These are phyloP conservation scores for Bipolaris bicolor DNA, from an alignment of 2,329 filamentous ascomycete genomes.

Conservation along the genomic window DNA sequence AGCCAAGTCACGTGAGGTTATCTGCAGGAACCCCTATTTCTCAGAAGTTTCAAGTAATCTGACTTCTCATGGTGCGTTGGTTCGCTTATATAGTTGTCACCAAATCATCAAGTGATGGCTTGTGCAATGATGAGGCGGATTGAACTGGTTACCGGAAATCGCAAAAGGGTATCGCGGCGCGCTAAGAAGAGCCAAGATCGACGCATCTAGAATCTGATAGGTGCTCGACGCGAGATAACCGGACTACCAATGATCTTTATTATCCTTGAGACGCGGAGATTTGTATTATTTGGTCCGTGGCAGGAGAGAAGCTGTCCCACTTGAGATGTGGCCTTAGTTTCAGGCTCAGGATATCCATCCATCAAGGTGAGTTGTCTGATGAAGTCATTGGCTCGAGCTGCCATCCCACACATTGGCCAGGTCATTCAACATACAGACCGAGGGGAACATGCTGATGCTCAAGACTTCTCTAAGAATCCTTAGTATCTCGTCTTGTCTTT, in stretches of 20 bases:
- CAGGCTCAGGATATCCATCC: neutral
- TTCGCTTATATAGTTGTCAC: neutral
- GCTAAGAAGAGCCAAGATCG: neutral
- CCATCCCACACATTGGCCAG: conserved; percentile 35
- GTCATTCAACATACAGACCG: conserved; percentile 34
- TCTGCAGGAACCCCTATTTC: neutral
- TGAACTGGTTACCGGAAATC: neutral
- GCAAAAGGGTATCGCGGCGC: neutral
- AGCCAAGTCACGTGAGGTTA: neutral
- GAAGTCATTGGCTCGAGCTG: conserved; percentile 38
- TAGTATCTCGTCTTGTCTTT: conserved; percentile 26
- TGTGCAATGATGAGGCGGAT: neutral
- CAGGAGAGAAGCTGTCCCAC: neutral
- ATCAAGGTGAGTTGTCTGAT: neutral
- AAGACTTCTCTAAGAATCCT: conserved; percentile 24
- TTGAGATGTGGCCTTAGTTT: too few relatives aligned
- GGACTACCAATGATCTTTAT: neutral
- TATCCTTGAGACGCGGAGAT: neutral
- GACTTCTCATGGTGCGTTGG: neutral
- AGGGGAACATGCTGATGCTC: conserved; percentile 36
- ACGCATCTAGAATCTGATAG: neutral
- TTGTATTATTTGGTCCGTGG: neutral
- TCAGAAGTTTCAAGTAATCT: neutral
- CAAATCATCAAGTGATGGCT: neutral
- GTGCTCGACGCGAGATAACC: conserved; percentile 12